Conservation (phyloP, 1,139 yeast species). For the Taphrina wiesneri region DNA sequence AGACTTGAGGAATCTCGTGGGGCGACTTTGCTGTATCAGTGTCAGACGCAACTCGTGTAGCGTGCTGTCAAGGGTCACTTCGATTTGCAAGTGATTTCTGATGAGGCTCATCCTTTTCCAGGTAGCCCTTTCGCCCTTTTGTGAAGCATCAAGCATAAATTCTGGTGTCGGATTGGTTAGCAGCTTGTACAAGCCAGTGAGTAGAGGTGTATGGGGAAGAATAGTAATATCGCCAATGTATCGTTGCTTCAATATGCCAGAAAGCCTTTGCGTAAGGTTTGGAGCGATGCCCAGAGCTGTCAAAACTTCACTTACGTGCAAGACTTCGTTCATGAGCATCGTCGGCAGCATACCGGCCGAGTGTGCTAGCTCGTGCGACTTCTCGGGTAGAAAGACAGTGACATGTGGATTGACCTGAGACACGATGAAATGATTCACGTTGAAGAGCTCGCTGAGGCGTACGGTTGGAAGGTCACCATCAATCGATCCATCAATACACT, state of each 20-base stretch:
- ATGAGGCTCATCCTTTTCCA: conserved; percentile 52
- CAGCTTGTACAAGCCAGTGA: conserved; percentile 59
- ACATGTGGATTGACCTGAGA: conserved; percentile 97
- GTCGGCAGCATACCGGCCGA: conserved; percentile 19
- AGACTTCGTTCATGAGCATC: conserved; percentile 59
- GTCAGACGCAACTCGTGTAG: conserved; percentile 23
- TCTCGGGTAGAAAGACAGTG: conserved; percentile 63
- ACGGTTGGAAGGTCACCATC: conserved; percentile 91
- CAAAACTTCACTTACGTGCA: conserved; percentile 71
- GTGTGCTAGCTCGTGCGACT: conserved; percentile 21
- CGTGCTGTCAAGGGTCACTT: conserved; percentile 23
- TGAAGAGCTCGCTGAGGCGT: conserved; percentile 89
- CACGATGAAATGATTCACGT: conserved; percentile 93
- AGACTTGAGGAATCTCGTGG: conserved; percentile 9
- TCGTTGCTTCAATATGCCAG: conserved; percentile 76
- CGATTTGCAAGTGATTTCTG: conserved; percentile 24
- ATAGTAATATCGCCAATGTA: conserved; percentile 94
- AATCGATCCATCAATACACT: conserved; percentile 93
- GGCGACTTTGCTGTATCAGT: conserved; percentile 9
- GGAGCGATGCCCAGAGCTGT: conserved; percentile 75
- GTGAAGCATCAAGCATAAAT: conserved; percentile 66
- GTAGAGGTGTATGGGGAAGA: conserved; percentile 65
- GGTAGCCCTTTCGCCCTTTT: conserved; percentile 85
- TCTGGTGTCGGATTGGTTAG: conserved; percentile 79
- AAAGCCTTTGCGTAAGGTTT: conserved; percentile 68